Conservation (phyloP, 2,329 filamentous ascomycete species). For the Endocalyx cinctus region DNA sequence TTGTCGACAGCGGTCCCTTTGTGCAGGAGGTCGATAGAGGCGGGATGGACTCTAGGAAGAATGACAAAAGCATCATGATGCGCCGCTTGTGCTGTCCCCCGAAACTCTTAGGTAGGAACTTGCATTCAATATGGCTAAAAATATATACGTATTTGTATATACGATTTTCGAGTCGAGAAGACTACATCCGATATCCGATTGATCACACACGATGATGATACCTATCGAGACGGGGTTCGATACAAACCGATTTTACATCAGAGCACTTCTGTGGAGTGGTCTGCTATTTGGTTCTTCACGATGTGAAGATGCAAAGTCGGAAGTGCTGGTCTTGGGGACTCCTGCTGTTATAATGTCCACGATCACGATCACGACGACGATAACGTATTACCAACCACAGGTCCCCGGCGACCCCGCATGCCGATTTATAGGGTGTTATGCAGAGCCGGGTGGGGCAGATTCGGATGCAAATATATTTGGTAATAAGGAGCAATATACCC, state of each 20-base stretch:
- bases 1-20: conserved; percentile 17
- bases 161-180: conserved; percentile 9
- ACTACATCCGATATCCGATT: conserved; percentile 14
- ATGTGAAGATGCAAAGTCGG: conserved; percentile 11
- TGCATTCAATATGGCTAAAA: conserved; percentile 12
- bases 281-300: conserved; percentile 12
- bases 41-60: too few species aligned
- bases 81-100: too few species aligned
- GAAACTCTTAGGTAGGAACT: too few species aligned
- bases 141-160: too few species aligned
- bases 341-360: conserved; percentile 1
- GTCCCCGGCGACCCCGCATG: conserved; percentile 15
- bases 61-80: too few species aligned
- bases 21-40: too few species aligned
- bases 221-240: too few species aligned
- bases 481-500: conserved; percentile 10
- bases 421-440: conserved; percentile 21
- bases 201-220: conserved; percentile 4
- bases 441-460: conserved; percentile 7
- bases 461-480: conserved; percentile 15
- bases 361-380: conserved; percentile 11
- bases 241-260: conserved; percentile 14
- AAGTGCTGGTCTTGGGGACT: conserved; percentile 14
- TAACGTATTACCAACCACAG: conserved; percentile 22
- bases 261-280: conserved; percentile 14